Evolutionary conservation across 164 flowering plant genomes (phyloP).

Genomic region (Paratinospora sagittata): DNA sequence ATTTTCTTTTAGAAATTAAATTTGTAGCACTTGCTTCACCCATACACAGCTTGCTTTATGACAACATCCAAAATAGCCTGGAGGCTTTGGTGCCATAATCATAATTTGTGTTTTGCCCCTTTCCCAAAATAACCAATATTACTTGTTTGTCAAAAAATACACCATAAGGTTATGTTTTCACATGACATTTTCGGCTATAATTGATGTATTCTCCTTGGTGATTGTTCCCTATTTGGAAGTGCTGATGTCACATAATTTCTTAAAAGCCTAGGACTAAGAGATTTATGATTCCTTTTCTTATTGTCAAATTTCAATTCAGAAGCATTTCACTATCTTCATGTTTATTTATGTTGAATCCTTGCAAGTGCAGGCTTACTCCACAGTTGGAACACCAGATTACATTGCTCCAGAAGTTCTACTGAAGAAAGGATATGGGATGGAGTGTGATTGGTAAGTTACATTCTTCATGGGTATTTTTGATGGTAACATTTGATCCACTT

Average conservation of each 20-base stretch:
- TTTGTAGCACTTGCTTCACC: no score
- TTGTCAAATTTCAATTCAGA: background rate
- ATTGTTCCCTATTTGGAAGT: background rate
- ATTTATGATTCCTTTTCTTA: background rate
- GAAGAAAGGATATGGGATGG: conserved; percentile 47
- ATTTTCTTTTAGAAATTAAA: no score
- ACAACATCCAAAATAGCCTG: no score
- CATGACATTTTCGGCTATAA: background rate
- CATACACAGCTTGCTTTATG: no score
- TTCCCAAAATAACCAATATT: background rate
- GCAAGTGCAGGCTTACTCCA: conserved; percentile 34
- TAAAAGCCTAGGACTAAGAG: background rate
- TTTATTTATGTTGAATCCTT: background rate
- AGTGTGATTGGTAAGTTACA: conserved; percentile 38
- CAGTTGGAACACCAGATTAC: conserved; percentile 42
- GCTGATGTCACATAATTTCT: background rate
- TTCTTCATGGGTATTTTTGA: background rate
- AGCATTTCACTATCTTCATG: background rate
- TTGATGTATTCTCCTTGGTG: background rate
- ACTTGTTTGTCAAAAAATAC: background rate
- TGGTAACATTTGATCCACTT: background rate
- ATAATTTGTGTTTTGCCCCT: no score
- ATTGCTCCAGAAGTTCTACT: conserved; percentile 36
- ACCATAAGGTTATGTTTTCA: background rate
- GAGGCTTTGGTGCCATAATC: no score